Conservation (phyloP, 2,329 filamentous ascomycete genomes). For the Ophiostoma novo-ulmi region DNA sequence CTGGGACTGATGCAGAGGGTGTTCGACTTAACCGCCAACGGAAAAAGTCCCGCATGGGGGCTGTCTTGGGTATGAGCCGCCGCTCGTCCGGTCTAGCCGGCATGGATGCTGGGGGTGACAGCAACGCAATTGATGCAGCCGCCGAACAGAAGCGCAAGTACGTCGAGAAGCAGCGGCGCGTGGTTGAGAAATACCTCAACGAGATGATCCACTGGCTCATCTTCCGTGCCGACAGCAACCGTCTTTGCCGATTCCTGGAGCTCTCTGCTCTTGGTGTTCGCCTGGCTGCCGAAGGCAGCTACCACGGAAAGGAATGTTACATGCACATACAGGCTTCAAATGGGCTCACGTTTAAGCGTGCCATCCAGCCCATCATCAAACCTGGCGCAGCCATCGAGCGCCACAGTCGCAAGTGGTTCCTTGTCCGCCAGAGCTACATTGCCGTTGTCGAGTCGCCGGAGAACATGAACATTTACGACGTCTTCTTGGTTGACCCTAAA, state of each 20-base stretch:
- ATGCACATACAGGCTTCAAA: constrained; percentile 88
- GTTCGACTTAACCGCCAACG: constrained; percentile 33
- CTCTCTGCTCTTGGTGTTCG: constrained; percentile 90
- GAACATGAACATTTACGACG: constrained; percentile 98
- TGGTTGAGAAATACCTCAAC: constrained; percentile 83
- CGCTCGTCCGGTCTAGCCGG: constrained; percentile 50
- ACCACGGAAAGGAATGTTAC: constrained; percentile 95
- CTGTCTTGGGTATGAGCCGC: constrained; percentile 50
- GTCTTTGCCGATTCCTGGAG: constrained; percentile 92
- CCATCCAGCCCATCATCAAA: constrained; percentile 75
- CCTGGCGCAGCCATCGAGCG: constrained; percentile 73
- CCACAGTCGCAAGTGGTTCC: constrained; percentile 92
- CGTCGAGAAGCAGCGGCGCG: constrained; percentile 75
- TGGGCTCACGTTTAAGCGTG: constrained; percentile 52
- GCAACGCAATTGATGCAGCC: constrained; percentile 50
- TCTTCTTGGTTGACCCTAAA: constrained; percentile 88
- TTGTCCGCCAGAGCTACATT: constrained; percentile 95
- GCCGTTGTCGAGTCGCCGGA: constrained; percentile 98
- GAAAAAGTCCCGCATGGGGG: constrained; percentile 47
- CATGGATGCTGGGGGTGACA: constrained; percentile 39
- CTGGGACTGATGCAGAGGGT: constrained; percentile 62
- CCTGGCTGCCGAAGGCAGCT: constrained; percentile 89
- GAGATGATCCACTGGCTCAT: constrained; percentile 96
- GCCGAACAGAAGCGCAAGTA: constrained; percentile 55
- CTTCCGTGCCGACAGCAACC: constrained; percentile 91